These are phyloP conservation scores for Thielaviopsis populi DNA, from an alignment of 2,329 filamentous ascomycete species.

Conservation along the genomic window DNA sequence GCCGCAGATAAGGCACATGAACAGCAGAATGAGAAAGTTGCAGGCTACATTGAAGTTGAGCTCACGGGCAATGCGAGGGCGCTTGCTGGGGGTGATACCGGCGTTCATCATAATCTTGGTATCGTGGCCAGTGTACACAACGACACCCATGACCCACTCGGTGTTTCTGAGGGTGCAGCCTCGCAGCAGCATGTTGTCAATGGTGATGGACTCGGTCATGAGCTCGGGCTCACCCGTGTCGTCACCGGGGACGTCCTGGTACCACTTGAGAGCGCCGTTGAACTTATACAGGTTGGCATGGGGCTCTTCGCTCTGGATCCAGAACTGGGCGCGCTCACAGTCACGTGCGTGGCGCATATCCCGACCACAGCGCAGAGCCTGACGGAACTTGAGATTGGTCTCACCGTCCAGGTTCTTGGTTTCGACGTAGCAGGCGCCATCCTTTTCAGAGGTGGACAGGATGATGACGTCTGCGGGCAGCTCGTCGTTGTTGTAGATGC, in stretches of 20 bases:
- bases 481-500: constrained; percentile 91
- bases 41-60: constrained; percentile 96
- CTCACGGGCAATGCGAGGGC: constrained; percentile 76
- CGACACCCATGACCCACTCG: constrained; percentile 85
- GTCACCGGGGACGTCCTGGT: constrained; percentile 52
- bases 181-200: constrained; percentile 88
- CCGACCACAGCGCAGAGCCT: constrained; percentile 73
- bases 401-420: constrained; percentile 97
- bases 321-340: constrained; percentile 78
- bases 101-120: constrained; percentile 99
- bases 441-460: constrained; percentile 79
- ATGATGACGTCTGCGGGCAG: constrained; percentile 89
- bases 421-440: constrained; percentile 92
- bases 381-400: constrained; percentile 90
- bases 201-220: constrained; percentile 84
- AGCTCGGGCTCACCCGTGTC: constrained; percentile 48
- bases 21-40: constrained; percentile 80
- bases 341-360: constrained; percentile 76
- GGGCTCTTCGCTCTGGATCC: constrained; percentile 77
- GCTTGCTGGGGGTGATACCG: constrained; percentile 86
- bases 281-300: constrained; percentile 94
- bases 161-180: constrained; percentile 91
- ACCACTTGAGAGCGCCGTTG: constrained; percentile 78
- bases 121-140: constrained; percentile 82
- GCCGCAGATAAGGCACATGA: constrained; percentile 77